A percentile compares a stretch with the other conserved stretches of the same genome.
Evolutionary conservation across 1,284 basidiomycete genomes (phyloP).

Genomic region (Earliella scabrosa): DNA sequence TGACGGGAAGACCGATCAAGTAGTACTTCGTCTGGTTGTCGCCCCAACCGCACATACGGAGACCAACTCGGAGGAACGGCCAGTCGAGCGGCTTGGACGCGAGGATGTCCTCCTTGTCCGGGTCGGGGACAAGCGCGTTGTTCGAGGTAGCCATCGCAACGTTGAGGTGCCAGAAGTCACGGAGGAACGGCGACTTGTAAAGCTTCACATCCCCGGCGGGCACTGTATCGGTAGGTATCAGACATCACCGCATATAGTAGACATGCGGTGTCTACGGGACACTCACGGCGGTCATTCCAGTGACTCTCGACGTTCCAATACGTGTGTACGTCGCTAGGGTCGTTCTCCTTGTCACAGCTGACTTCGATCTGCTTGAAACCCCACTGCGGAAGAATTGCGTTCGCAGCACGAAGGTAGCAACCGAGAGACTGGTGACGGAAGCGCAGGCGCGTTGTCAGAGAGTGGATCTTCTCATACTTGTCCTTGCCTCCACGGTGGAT

Average conservation of each 20-base stretch:
- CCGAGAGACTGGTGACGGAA: constrained; percentile 81
- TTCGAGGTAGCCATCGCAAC: constrained; percentile 99
- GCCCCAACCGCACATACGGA: constrained; percentile 98
- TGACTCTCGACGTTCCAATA: constrained; percentile 99
- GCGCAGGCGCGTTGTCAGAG: constrained; percentile 88
- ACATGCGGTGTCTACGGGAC: not conserved
- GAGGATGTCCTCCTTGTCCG: constrained; percentile 97
- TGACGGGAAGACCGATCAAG: constrained; percentile 88
- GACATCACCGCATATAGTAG: constrained; percentile 1
- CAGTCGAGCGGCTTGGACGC: constrained; percentile 93
- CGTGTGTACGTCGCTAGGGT: constrained; percentile 84
- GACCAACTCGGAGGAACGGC: constrained; percentile 88
- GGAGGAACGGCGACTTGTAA: constrained; percentile 91
- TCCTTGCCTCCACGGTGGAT: constrained; percentile 64
- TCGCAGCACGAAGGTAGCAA: constrained; percentile 92
- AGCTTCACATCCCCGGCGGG: constrained; percentile 82
- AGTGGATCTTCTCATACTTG: constrained; percentile 76
- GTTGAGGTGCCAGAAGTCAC: constrained; percentile 98
- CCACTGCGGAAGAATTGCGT: constrained; percentile 93
- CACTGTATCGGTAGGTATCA: constrained; percentile 51
- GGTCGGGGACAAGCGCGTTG: constrained; percentile 95
- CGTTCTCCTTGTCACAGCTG: constrained; percentile 89
- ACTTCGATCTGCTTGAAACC: constrained; percentile 99
- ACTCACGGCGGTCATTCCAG: constrained; percentile 90
- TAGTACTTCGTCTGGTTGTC: constrained; percentile 92